A percentile compares a stretch with the other conserved stretches of the same genome.
phyloP scores from a whole-genome alignment of 2,329 filamentous ascomycete species.

The Ceratocystiopsis brevicomis region DNA sequence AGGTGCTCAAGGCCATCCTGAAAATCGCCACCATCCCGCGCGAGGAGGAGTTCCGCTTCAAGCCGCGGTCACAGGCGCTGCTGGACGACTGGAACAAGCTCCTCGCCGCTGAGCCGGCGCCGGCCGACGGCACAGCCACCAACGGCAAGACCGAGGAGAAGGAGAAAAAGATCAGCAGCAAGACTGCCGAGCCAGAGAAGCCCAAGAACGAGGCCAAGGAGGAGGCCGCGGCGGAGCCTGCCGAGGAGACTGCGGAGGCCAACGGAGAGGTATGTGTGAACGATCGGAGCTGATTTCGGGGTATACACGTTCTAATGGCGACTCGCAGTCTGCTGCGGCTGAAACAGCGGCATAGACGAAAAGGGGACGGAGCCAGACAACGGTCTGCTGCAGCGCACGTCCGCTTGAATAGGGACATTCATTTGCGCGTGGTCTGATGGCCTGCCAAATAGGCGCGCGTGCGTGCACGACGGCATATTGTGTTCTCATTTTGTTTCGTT shows the following conservation, averaged over 20 bases:
- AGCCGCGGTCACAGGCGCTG: conserved; percentile 58
- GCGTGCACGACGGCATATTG: no score
- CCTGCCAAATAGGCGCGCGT: no score
- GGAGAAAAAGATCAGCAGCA: conserved; percentile 14
- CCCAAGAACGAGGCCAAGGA: conserved; percentile 16
- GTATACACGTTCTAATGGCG: no score
- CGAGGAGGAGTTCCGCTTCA: conserved; percentile 81
- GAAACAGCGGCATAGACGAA: no score
- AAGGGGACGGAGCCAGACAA: no score
- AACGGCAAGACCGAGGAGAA: conserved; percentile 16
- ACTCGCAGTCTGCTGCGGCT: no score
- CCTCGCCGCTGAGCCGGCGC: conserved; percentile 36
- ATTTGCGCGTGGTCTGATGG: no score
- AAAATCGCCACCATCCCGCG: conserved; percentile 72
- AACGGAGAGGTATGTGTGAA: conserved; percentile 5
- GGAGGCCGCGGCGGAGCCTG: conserved; percentile 12
- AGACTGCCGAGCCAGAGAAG: conserved; percentile 7
- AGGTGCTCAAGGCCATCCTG: conserved; percentile 85
- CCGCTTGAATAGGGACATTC: no score
- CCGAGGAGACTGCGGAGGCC: conserved; percentile 2
- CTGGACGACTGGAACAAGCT: conserved; percentile 81
- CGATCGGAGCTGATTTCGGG: neutral
- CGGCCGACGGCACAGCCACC: conserved; percentile 11
- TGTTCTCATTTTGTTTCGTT: no score
- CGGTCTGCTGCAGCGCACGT: no score